Base-by-base conservation (phyloP, 2,329 filamentous ascomycete species). In the Colletotrichum sp. region DNA sequence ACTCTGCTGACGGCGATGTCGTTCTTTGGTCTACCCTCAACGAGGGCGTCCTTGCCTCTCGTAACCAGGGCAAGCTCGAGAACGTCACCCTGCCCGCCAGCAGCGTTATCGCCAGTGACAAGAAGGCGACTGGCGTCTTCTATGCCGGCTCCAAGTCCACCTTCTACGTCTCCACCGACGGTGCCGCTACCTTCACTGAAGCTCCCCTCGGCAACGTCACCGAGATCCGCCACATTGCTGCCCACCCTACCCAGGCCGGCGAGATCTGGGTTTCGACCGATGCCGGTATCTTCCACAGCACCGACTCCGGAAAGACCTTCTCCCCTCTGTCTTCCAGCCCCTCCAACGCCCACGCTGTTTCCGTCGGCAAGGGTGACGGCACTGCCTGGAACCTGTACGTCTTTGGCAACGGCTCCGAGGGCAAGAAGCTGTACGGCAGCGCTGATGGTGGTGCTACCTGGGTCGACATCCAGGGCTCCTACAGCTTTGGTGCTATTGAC, bases 261-360 rank as follows among this genome's bases (percentile, higher is more conserved):
- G 90, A 92, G 64, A 87, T 95, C 64, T 91, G 88, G 82, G 90
- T 90, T 3, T 90, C 90, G 2, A 91, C 90, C 0, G 85, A 91
- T 69, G 82, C 79, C 0, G 91, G 91, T 8, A 81, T 92, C 64
- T 92, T 89, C 83, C 87, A 87, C 78, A 90, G 88, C 12, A 88
- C 86, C 8, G 81, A 92, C 80, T 90, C 84, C 44, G 91, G 89
- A 7, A 80, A 81, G 6, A 86, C 85, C 2, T 92, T 91, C 78
- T 83, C 85, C 0, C 81, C 85, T 30, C 79, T 86, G 1, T 82
- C 84, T 7, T 79, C 81, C 0, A 77, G 77, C 10, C 77, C 89
- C 21, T 86, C 81, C 4, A 82, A 85, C 73, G 86, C 86, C 2
- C 82, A 87, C 34, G 83, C 87, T 63, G 83, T 90, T 71, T 83